Evolutionary conservation across 257 asterid genomes (phyloP).

Genomic region (Petrea volubilis): DNA sequence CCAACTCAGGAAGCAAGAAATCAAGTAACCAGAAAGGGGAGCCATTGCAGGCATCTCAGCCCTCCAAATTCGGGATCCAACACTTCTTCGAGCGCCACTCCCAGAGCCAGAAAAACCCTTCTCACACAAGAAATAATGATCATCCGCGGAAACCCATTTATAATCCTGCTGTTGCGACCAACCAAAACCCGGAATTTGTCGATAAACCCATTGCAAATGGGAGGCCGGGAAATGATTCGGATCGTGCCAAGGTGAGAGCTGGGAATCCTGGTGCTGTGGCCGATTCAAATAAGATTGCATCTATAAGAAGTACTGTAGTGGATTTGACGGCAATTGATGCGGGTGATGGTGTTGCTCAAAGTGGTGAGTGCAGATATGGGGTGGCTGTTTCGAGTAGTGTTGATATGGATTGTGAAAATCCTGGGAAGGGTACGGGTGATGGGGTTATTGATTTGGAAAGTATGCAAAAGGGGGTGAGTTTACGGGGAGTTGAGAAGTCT

Average conservation of each 20-base stretch:
- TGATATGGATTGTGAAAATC: conserved; percentile 7
- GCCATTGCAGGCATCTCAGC: conserved; percentile 60
- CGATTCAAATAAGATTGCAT: conserved; percentile 19
- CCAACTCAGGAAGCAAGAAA: conserved; percentile 66
- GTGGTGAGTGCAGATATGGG: conserved; percentile 15
- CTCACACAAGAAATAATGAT: conserved; percentile 34
- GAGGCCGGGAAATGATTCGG: conserved; percentile 11
- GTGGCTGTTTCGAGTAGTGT: not conserved
- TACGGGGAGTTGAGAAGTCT: conserved; percentile 30
- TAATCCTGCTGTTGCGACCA: conserved; percentile 15
- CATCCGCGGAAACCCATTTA: conserved; percentile 18
- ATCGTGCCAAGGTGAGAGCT: conserved; percentile 2
- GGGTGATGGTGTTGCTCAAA: conserved; percentile 22
- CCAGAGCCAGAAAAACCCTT: conserved; percentile 49
- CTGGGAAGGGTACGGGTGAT: conserved; percentile 17
- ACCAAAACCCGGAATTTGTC: conserved; percentile 24
- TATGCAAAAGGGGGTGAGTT: conserved; percentile 14
- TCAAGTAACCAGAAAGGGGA: conserved; percentile 40
- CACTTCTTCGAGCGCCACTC: conserved; percentile 92
- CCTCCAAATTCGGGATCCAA: conserved; percentile 83
- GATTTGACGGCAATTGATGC: conserved; percentile 3
- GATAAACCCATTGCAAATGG: conserved; percentile 12
- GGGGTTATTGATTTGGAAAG: conserved; percentile 22
- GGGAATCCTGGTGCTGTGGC: conserved; percentile 2
- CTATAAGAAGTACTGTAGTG: conserved; percentile 21